A percentile compares a stretch with the other conserved stretches of the same genome.
Evolutionary conservation across 768 basidiomycete species (phyloP).

Genomic region (Termitomyces sp.): DNA sequence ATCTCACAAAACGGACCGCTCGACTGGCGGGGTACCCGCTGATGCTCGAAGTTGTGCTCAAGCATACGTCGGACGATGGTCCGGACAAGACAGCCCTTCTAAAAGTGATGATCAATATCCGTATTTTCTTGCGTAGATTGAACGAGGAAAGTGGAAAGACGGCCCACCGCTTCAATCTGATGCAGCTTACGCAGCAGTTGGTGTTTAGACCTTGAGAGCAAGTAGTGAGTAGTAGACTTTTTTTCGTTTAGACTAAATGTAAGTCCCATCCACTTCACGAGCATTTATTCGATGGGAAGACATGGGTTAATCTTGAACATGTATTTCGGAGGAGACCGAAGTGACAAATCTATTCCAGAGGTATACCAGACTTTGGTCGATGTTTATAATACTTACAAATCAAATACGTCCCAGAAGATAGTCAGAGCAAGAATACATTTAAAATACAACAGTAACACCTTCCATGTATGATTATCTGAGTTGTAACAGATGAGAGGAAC

Average conservation of each 20-base stretch:
- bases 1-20: slow-evolving; percentile 96
- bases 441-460: not conserved
- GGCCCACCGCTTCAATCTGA: slow-evolving; percentile 93
- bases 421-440: not conserved
- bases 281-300: no score
- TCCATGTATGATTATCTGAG: not conserved
- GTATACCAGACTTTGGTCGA: not conserved
- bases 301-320: not conserved
- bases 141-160: slow-evolving; percentile 93
- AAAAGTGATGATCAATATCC: slow-evolving; percentile 70
- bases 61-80: slow-evolving; percentile 87
- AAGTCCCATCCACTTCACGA: not conserved
- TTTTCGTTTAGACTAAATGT: no score
- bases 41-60: slow-evolving; percentile 84
- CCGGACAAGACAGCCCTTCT: slow-evolving; percentile 76
- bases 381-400: not conserved
- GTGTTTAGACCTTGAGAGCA: slow-evolving; percentile 85
- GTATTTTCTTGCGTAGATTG: slow-evolving; percentile 81
- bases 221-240: slow-evolving; percentile 74
- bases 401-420: not conserved
- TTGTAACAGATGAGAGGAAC: not conserved
- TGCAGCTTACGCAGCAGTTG: slow-evolving; percentile 90
- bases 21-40: slow-evolving; percentile 96
- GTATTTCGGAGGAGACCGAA: not conserved
- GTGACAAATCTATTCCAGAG: not conserved